Base-by-base conservation (phyloP, 2,329 filamentous ascomycete species). In the Byssochlamys sp. region DNA sequence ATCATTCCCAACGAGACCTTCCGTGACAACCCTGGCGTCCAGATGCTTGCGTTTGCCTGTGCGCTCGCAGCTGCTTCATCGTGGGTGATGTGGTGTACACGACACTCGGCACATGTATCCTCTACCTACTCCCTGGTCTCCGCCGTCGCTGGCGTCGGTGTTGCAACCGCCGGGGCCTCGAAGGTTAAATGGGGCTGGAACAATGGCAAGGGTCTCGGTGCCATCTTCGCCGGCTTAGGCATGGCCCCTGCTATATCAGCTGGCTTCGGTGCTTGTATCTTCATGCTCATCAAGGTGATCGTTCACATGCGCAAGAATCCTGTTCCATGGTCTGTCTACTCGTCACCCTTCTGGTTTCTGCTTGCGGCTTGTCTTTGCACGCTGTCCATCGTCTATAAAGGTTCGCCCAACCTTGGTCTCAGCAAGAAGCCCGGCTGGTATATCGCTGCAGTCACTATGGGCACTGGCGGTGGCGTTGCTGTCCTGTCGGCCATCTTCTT, bases 21-120 rank as follows among this genome's bases (percentile, higher is more conserved):
- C 75, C 64, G 74, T 1, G 77, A 73, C 58, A 81, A 88, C 65
- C 81, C 85, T 35, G 82, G 81, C 39, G 84, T 88, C 24, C 85
- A 87, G 74, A 81, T 88, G 73, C 78, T 88, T 54, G 85, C 85
- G 57, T 86, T 87, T 67, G 81, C 83, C 31, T 85, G 82, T 60
- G 83, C 84, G 26, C 77, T 84, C 0, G 84, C 84, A 14, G 86
- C 79, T 64, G 84, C 86, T 54, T 84, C 85, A 1, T 76, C 80
- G 9, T 91, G 87, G 87, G 86, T 90, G 52, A 90, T 89, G 86
- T 90, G 86, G 86, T 90, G 87, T 72, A 90, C 87, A 1, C 78
- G 80, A 52, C 80, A 90, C 78, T 87, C 84, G 3, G 85, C 86
- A 59, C 87, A 88, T 74, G 85, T 88, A 64, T 88, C 85, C 0